phyloP scores from a whole-genome alignment of 2,329 filamentous ascomycete genomes.

The Colletotrichum brevisporum region DNA sequence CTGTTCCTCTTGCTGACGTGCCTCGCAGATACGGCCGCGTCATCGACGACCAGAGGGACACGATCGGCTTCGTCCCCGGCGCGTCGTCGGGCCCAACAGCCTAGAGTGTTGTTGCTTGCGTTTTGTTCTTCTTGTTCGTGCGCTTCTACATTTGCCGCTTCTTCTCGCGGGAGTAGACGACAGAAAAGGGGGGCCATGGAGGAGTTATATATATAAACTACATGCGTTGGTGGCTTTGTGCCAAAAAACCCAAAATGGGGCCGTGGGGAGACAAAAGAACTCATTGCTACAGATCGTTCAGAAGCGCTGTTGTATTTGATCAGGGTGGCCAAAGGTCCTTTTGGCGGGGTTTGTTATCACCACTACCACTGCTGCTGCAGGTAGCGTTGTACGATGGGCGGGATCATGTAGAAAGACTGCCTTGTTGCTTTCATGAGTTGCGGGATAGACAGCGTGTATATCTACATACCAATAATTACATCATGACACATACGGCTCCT shows the following conservation, averaged over 20 bases:
- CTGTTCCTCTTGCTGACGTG: conserved; percentile 19
- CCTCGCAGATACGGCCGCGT: conserved; percentile 66
- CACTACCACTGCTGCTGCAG: too few relatives aligned
- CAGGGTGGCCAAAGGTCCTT: too few relatives aligned
- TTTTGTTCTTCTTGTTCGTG: neutral
- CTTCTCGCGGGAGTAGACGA: neutral
- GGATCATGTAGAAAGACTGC: neutral
- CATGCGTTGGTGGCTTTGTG: too few relatives aligned
- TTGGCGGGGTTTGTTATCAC: too few relatives aligned
- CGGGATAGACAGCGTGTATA: conserved; percentile 1
- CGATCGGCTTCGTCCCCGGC: conserved; percentile 65
- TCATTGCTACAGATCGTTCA: neutral
- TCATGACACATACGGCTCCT: conserved; percentile 10
- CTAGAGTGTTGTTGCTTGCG: neutral
- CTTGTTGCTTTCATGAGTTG: neutral
- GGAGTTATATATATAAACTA: neutral
- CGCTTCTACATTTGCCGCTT: neutral
- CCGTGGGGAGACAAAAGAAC: neutral
- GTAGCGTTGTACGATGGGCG: neutral
- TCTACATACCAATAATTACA: conserved; percentile 1
- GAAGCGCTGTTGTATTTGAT: too few relatives aligned
- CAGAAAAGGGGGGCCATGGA: neutral
- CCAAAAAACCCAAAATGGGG: neutral
- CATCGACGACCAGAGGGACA: conserved; percentile 73
- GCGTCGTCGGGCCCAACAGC: conserved; percentile 6